Conservation (phyloP, 2,329 filamentous ascomycete genomes). For the Amesomyces nigricolor region DNA sequence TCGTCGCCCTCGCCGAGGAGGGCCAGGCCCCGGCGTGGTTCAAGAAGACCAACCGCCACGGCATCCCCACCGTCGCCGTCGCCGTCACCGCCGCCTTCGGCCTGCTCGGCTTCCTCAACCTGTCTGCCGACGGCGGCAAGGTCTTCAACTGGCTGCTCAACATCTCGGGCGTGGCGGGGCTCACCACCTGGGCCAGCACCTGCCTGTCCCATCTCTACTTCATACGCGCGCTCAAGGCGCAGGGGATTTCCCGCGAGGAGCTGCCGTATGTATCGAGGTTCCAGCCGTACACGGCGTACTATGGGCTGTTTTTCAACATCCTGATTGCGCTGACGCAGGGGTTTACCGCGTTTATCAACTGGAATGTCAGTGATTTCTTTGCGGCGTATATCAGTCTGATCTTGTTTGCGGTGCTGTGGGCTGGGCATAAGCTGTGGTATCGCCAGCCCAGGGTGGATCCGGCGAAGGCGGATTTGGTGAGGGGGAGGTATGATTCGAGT, state of each 20-base stretch:
- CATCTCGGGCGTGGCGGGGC: conserved; percentile 62
- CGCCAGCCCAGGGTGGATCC: conserved; percentile 29
- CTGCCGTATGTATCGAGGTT: conserved; percentile 57
- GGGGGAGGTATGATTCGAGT: conserved; percentile 20
- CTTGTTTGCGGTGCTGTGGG: conserved; percentile 54
- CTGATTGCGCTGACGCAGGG: conserved; percentile 63
- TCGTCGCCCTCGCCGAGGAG: conserved; percentile 60
- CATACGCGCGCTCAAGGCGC: conserved; percentile 52
- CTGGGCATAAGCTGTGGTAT: conserved; percentile 54
- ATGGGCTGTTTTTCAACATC: conserved; percentile 59
- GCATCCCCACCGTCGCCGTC: conserved; percentile 61
- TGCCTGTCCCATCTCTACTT: conserved; percentile 59
- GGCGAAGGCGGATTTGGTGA: conserved; percentile 23
- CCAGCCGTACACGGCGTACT: conserved; percentile 60
- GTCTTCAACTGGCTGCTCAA: conserved; percentile 72
- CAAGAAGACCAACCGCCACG: conserved; percentile 52
- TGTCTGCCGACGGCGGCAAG: conserved; percentile 49
- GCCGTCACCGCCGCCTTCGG: conserved; percentile 51
- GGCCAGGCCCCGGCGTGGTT: conserved; percentile 58
- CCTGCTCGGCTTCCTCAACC: conserved; percentile 62
- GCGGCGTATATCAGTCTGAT: conserved; percentile 60
- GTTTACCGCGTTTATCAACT: conserved; percentile 62
- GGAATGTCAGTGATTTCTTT: conserved; percentile 57
- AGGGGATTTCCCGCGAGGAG: conserved; percentile 50
- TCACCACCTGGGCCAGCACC: conserved; percentile 67